Percentiles rank a stretch among this genome's conserved stretches.
phyloP scores from a whole-genome alignment of 2,329 filamentous ascomycete species.

The Calcarisporium arbuscula region DNA sequence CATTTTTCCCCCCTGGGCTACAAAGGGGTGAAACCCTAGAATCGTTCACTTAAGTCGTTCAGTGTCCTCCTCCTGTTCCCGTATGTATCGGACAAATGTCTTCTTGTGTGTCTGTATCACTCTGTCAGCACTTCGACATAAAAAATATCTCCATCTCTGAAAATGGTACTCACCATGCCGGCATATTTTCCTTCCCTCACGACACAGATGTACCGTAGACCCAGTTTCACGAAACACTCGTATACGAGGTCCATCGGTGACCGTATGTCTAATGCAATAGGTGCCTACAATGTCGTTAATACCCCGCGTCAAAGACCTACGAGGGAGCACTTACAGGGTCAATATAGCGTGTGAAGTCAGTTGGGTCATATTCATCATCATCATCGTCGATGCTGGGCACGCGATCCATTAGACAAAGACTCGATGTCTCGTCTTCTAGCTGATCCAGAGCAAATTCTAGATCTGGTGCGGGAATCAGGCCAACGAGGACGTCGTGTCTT shows the following conservation, averaged over 20 bases:
- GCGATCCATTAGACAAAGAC: conserved; percentile 75
- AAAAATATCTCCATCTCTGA: not conserved
- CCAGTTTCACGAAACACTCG: conserved; percentile 92
- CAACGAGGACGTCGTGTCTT: conserved; percentile 71
- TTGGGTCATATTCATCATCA: conserved; percentile 60
- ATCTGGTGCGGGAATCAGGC: conserved; percentile 88
- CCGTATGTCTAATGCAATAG: conserved; percentile 78
- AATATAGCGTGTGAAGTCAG: conserved; percentile 85
- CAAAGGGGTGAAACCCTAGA: no score
- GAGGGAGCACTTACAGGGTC: conserved; percentile 59
- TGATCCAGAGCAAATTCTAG: conserved; percentile 88
- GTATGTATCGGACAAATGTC: conserved; percentile 89
- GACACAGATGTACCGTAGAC: conserved; percentile 87
- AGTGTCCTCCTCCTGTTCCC: conserved; percentile 69
- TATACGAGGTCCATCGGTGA: conserved; percentile 94
- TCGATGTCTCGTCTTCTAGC: conserved; percentile 66
- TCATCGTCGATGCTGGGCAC: conserved; percentile 56
- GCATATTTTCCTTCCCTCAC: conserved; percentile 77
- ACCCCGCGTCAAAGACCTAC: not conserved
- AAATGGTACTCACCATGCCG: conserved; percentile 62
- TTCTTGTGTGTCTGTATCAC: conserved; percentile 75
- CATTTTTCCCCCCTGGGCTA: no score
- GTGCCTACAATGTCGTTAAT: conserved; percentile 50
- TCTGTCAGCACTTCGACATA: not conserved
- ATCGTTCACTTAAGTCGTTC: conserved; percentile 10